Evolutionary conservation across 148 eudicot species (phyloP).

Genomic region (Arctostaphylos glauca): DNA sequence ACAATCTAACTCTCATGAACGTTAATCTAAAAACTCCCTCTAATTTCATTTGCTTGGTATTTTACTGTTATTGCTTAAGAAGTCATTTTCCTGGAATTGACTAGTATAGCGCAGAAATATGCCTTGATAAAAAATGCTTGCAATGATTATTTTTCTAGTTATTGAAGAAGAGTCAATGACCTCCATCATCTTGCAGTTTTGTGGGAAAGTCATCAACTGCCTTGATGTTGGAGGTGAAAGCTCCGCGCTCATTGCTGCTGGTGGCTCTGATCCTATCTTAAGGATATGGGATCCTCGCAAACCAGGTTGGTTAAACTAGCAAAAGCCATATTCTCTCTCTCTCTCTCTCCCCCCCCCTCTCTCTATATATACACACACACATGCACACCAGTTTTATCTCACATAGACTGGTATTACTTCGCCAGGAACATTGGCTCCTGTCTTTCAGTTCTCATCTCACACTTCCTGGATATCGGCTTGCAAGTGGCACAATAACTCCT

Average conservation of each 20-base stretch:
- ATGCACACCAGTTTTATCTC: constrained; percentile 7
- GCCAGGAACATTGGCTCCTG: constrained; percentile 78
- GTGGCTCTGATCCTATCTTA: constrained; percentile 78
- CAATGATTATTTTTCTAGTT: background rate
- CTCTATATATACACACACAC: no score
- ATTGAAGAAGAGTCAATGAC: background rate
- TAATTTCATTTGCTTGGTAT: no score
- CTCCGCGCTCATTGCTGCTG: constrained; percentile 81
- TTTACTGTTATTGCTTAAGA: background rate
- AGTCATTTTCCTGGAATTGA: background rate
- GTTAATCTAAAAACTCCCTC: no score
- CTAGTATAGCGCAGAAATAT: background rate
- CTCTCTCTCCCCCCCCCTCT: no score
- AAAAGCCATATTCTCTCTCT: no score
- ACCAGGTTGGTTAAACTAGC: constrained; percentile 54
- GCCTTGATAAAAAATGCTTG: background rate
- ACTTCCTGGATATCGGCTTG: constrained; percentile 83
- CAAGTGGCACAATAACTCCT: constrained; percentile 88
- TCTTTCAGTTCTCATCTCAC: constrained; percentile 83
- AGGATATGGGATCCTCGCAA: constrained; percentile 99
- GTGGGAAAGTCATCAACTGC: constrained; percentile 77
- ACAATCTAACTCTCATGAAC: no score
- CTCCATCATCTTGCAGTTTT: constrained; percentile 39
- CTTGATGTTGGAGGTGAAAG: constrained; percentile 92
- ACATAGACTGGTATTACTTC: constrained; percentile 13